phyloP scores from a whole-genome alignment of 1,284 basidiomycete genomes.

The Malassezia cuniculi region DNA sequence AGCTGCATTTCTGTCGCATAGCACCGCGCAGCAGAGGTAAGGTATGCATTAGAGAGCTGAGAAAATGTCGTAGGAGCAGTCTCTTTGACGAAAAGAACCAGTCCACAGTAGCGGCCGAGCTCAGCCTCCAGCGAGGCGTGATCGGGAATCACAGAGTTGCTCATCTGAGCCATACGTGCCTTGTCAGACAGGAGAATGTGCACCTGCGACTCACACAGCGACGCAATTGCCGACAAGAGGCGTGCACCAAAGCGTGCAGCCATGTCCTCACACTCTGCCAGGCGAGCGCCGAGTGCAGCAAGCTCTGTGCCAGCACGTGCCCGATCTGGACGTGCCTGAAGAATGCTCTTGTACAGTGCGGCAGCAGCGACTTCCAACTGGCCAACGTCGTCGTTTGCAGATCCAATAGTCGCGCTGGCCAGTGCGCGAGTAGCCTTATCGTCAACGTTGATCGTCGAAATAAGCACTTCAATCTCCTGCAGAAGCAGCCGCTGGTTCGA shows the following conservation, averaged over 20 bases:
- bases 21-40: conserved; percentile 26
- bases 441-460: conserved; percentile 89
- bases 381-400: conserved; percentile 57
- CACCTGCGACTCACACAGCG: conserved; percentile 58
- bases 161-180: conserved; percentile 14
- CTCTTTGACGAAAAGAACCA: conserved; percentile 87
- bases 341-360: conserved; percentile 85
- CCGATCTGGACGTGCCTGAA: conserved; percentile 66
- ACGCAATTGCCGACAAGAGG: conserved; percentile 70
- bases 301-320: conserved; percentile 54
- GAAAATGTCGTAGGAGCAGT: conserved; percentile 50
- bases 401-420: conserved; percentile 72
- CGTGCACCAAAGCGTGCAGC: conserved; percentile 83
- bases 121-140: conserved; percentile 56
- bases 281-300: conserved; percentile 69
- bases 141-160: conserved; percentile 24
- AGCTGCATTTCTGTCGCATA: conserved; percentile 32
- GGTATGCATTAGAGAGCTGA: conserved; percentile 29
- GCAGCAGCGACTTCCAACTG: conserved; percentile 66
- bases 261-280: conserved; percentile 75
- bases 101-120: conserved; percentile 72
- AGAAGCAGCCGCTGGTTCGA: conserved; percentile 68
- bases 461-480: conserved; percentile 33
- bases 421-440: conserved; percentile 61
- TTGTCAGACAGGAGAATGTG: conserved; percentile 24